phyloP scores from a whole-genome alignment of 306 rosid species.

The Vachellia pachyceras region DNA sequence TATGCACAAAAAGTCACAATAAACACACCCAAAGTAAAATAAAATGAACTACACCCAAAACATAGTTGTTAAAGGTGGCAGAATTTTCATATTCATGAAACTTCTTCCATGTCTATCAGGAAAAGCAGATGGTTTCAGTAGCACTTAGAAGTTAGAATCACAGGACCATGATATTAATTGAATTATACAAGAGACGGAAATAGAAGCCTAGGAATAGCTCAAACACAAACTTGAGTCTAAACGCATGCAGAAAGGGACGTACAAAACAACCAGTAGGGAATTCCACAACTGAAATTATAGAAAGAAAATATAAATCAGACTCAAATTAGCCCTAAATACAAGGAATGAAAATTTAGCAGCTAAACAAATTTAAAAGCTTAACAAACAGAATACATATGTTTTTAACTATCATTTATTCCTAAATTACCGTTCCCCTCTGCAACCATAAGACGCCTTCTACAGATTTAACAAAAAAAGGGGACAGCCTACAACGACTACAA shows the following conservation, averaged over 20 bases:
- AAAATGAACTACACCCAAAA: not conserved
- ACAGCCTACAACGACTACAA: not conserved
- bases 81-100: not conserved
- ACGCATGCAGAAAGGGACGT: not conserved
- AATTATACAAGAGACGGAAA: not conserved
- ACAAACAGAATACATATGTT: constrained; percentile 2
- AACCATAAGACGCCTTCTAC: not conserved
- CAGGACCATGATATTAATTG: not conserved
- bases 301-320: constrained; percentile 2
- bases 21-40: constrained; percentile 8
- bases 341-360: not conserved
- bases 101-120: not conserved
- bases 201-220: not conserved
- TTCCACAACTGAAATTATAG: not conserved
- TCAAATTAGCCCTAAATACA: not conserved
- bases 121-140: constrained; percentile 2
- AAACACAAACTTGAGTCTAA: constrained; percentile 2
- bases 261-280: not conserved
- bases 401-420: not conserved
- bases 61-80: constrained; percentile 4
- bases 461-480: constrained; percentile 9
- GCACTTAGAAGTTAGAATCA: not conserved
- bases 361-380: not conserved
- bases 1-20: constrained; percentile 40
- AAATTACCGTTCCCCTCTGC: not conserved